phyloP scores from a whole-genome alignment of 1,139 yeast species.

The Geotrichum phurueaensis region DNA sequence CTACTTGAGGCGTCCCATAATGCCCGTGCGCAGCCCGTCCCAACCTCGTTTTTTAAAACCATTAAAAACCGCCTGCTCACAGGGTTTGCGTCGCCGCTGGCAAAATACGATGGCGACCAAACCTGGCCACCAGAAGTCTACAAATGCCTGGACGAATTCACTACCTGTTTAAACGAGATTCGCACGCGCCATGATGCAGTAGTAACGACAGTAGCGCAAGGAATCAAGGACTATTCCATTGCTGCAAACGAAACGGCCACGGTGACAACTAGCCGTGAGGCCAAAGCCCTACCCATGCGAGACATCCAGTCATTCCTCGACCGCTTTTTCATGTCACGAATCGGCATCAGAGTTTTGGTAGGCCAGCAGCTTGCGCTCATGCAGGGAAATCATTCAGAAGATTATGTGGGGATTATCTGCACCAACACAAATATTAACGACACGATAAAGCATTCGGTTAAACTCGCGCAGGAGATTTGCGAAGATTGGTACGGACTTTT shows the following conservation, averaged over 20 bases:
- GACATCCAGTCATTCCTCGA: constrained; percentile 72
- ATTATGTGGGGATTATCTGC: constrained; percentile 78
- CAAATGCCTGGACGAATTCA: constrained; percentile 62
- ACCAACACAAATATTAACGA: constrained; percentile 73
- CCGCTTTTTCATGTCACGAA: constrained; percentile 75
- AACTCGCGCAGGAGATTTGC: constrained; percentile 76
- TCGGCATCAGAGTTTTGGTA: constrained; percentile 80
- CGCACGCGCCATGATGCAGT: constrained; percentile 88
- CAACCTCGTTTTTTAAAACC: constrained; percentile 16
- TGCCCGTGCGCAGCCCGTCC: constrained; percentile 18
- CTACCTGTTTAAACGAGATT: constrained; percentile 60
- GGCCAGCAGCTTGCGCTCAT: constrained; percentile 81
- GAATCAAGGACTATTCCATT: constrained; percentile 67
- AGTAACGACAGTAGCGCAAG: constrained; percentile 88
- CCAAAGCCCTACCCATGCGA: constrained; percentile 26
- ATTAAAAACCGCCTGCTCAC: constrained; percentile 17
- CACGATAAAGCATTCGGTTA: constrained; percentile 76
- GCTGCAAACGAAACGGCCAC: constrained; percentile 12
- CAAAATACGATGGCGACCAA: constrained; percentile 45
- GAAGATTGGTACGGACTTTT: constrained; percentile 80
- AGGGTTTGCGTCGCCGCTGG: constrained; percentile 49
- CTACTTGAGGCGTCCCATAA: constrained; percentile 14
- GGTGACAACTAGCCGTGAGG: neutral
- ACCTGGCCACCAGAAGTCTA: constrained; percentile 71
- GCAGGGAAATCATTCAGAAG: constrained; percentile 48